A percentile compares a stretch with the other conserved stretches of the same genome.
Evolutionary conservation across 768 basidiomycete genomes (phyloP).

Genomic region (Paxillus ammoniavirescens): DNA sequence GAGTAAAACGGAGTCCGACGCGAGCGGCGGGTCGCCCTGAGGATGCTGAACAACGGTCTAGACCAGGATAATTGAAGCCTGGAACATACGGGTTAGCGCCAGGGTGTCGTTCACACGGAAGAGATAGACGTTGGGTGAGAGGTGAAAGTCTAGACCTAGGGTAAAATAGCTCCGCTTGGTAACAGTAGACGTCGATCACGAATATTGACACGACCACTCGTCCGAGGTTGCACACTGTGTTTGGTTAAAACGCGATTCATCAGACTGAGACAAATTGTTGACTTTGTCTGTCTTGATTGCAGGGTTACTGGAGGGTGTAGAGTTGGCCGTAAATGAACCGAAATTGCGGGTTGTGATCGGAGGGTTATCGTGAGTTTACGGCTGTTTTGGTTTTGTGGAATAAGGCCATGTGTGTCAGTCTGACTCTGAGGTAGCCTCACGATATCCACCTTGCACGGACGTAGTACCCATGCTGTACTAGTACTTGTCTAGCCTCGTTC

Average conservation of each 20-base stretch:
- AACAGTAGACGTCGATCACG: slow-evolving; percentile 8
- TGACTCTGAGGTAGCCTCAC: too few relatives aligned
- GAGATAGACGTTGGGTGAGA: not conserved
- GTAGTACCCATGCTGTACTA: not conserved
- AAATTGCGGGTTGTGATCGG: too few relatives aligned
- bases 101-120: slow-evolving; percentile 12
- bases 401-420: too few relatives aligned
- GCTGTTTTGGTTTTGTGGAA: slow-evolving; percentile 21
- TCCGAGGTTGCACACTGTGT: not conserved
- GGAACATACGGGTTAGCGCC: slow-evolving; percentile 12
- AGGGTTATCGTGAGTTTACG: slow-evolving; percentile 18
- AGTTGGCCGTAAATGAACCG: too few relatives aligned
- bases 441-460: too few relatives aligned
- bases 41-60: too few relatives aligned
- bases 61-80: too few relatives aligned
- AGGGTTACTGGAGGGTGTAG: too few relatives aligned
- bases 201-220: not conserved
- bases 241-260: not conserved
- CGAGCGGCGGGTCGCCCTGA: too few relatives aligned
- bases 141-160: slow-evolving; percentile 22
- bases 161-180: slow-evolving; percentile 16
- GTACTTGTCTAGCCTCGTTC: not conserved
- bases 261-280: too few relatives aligned
- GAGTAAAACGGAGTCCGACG: too few relatives aligned
- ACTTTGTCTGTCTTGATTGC: too few relatives aligned